Percentiles rank a stretch among this genome's conserved stretches.
These are phyloP conservation scores for Elongisporangium undulatum DNA, from an alignment of 352 stramenopile species.

Conservation along the genomic window DNA sequence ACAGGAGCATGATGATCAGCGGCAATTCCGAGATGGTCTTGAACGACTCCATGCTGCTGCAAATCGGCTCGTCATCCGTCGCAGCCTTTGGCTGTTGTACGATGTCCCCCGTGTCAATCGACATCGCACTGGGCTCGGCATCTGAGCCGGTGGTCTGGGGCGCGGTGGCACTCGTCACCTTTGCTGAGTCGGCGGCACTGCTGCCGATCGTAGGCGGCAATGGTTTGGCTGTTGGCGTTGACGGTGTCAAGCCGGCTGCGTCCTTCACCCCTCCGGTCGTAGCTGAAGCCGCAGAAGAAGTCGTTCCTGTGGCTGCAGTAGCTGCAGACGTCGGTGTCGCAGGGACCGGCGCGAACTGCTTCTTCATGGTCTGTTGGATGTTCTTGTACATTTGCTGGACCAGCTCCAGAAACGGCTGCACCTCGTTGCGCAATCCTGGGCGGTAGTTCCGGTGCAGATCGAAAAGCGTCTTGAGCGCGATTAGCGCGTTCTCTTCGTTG, in stretches of 20 bases:
- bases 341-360: slow-evolving; percentile 68
- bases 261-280: not conserved
- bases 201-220: not conserved
- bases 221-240: not conserved
- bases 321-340: slow-evolving; percentile 20
- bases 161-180: not conserved
- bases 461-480: slow-evolving; percentile 95
- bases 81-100: slow-evolving; percentile 5
- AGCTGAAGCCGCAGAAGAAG: slow-evolving; percentile 9
- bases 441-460: slow-evolving; percentile 97
- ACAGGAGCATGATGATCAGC: slow-evolving; percentile 98
- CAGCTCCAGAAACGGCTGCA: slow-evolving; percentile 86
- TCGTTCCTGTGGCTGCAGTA: slow-evolving; percentile 15
- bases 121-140: slow-evolving; percentile 5
- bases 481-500: slow-evolving; percentile 96
- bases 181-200: not conserved
- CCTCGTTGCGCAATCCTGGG: slow-evolving; percentile 84
- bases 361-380: slow-evolving; percentile 75
- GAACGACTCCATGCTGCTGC: slow-evolving; percentile 89
- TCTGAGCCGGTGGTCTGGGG: slow-evolving; percentile 2
- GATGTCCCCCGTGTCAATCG: slow-evolving; percentile 11
- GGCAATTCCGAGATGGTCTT: slow-evolving; percentile 96
- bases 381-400: slow-evolving; percentile 91
- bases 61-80: slow-evolving; percentile 44
- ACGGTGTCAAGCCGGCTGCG: not conserved